A percentile compares a stretch with the other conserved stretches of the same genome.
These are phyloP conservation scores for Trichoderma arundinaceum DNA, from an alignment of 2,329 filamentous ascomycete genomes.

Conservation along the genomic window DNA sequence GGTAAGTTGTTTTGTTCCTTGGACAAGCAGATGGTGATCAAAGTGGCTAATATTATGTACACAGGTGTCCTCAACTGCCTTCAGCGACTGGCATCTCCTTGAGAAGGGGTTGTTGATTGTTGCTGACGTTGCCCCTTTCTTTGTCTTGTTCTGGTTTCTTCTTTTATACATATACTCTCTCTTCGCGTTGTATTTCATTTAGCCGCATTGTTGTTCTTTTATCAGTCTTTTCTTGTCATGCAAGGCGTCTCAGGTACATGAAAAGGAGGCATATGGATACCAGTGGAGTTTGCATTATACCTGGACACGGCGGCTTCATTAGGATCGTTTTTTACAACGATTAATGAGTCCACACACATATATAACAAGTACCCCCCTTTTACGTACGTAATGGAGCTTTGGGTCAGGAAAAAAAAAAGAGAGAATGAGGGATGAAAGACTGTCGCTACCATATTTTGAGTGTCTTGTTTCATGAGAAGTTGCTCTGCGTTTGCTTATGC, in stretches of 20 bases:
- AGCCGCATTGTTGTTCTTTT: background rate
- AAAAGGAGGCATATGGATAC: slow-evolving; percentile 26
- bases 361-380: slow-evolving; percentile 1
- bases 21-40: background rate
- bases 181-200: background rate
- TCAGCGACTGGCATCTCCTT: slow-evolving; percentile 48
- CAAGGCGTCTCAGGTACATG: slow-evolving; percentile 29
- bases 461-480: too few species aligned
- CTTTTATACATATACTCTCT: too few species aligned
- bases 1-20: slow-evolving; percentile 60
- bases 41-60: slow-evolving; percentile 18
- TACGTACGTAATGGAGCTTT: background rate
- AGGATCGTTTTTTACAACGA: slow-evolving; percentile 5
- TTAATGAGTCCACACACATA: slow-evolving; percentile 15
- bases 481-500: too few species aligned
- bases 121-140: background rate
- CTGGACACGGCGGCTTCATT: slow-evolving; percentile 11
- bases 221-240: slow-evolving; percentile 2
- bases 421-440: background rate
- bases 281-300: slow-evolving; percentile 26
- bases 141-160: background rate
- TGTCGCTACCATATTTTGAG: background rate
- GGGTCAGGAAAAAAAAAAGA: slow-evolving; percentile 1
- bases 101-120: slow-evolving; percentile 4
- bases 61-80: slow-evolving; percentile 52